Evolutionary conservation across 2,329 filamentous ascomycete genomes (phyloP).

Genomic region (Claviceps sp.): DNA sequence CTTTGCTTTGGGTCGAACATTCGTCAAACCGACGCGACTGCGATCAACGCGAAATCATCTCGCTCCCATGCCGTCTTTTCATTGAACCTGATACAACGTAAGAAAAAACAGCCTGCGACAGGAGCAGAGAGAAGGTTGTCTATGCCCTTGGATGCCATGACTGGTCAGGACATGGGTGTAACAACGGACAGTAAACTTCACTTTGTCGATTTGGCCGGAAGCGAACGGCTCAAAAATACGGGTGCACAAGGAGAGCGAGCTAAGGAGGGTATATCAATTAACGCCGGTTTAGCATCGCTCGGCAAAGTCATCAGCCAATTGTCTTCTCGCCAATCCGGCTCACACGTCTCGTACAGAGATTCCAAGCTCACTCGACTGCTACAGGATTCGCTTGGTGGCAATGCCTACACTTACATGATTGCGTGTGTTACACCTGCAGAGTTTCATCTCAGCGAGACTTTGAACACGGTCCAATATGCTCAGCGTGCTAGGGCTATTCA

Average conservation of each 20-base stretch:
- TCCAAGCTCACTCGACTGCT: slow-evolving; percentile 91
- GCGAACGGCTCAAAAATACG: slow-evolving; percentile 93
- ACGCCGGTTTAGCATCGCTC: slow-evolving; percentile 82
- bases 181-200: slow-evolving; percentile 97
- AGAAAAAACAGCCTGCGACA: slow-evolving; percentile 41
- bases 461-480: slow-evolving; percentile 96
- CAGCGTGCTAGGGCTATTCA: slow-evolving; percentile 93
- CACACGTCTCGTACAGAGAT: slow-evolving; percentile 94
- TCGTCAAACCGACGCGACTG: slow-evolving; percentile 91
- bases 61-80: slow-evolving; percentile 97
- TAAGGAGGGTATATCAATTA: slow-evolving; percentile 95
- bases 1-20: slow-evolving; percentile 88
- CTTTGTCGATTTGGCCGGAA: slow-evolving; percentile 94
- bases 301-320: slow-evolving; percentile 98
- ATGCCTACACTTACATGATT: slow-evolving; percentile 98
- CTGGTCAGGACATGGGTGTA: slow-evolving; percentile 49
- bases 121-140: slow-evolving; percentile 73
- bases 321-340: slow-evolving; percentile 73
- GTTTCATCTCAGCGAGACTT: slow-evolving; percentile 92
- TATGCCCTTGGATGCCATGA: slow-evolving; percentile 69
- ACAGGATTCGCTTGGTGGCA: slow-evolving; percentile 92
- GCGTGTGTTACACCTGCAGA: slow-evolving; percentile 94
- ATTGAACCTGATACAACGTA: slow-evolving; percentile 81
- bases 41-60: slow-evolving; percentile 94
- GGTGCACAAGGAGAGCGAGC: slow-evolving; percentile 89